Conservation (phyloP, 1,139 yeast species). For the Pneumocystis canis region DNA sequence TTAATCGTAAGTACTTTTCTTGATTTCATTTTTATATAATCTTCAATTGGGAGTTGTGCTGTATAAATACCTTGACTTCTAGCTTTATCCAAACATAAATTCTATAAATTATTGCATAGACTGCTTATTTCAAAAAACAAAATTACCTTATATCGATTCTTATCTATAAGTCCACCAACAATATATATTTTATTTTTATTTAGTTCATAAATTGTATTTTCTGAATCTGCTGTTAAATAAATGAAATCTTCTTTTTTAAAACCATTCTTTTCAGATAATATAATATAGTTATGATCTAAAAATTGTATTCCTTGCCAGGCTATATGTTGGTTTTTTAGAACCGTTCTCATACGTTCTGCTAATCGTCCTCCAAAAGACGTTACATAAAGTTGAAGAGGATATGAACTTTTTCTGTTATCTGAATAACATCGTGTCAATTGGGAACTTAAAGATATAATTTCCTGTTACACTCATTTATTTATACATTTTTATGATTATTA, state of each 20-base stretch:
- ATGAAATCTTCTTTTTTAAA: constrained; percentile 32
- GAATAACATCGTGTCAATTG: constrained; percentile 77
- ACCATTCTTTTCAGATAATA: constrained; percentile 19
- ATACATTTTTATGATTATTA: background rate
- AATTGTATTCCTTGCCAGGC: constrained; percentile 56
- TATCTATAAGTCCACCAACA: constrained; percentile 93
- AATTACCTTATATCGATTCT: constrained; percentile 59
- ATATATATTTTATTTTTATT: constrained; percentile 62
- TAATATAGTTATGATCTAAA: constrained; percentile 32
- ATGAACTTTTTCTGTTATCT: constrained; percentile 48
- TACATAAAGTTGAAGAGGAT: constrained; percentile 46
- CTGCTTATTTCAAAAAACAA: background rate
- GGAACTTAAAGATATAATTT: constrained; percentile 58
- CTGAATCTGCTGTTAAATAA: constrained; percentile 80
- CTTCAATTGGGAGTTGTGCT: constrained; percentile 74
- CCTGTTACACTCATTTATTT: constrained; percentile 23
- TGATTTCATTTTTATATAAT: constrained; percentile 68
- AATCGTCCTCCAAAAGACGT: constrained; percentile 55
- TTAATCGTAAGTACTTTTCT: constrained; percentile 84
- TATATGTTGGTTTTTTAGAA: constrained; percentile 39
- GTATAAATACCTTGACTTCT: constrained; percentile 53
- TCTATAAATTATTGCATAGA: constrained; percentile 16
- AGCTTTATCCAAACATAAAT: constrained; percentile 71
- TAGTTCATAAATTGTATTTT: constrained; percentile 44
- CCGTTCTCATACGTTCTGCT: constrained; percentile 50